Percentiles rank a stretch among this genome's conserved stretches.
These are phyloP conservation scores for Colletotrichum tamarilloi DNA, from an alignment of 2,329 filamentous ascomycete genomes.

Conservation along the genomic window DNA sequence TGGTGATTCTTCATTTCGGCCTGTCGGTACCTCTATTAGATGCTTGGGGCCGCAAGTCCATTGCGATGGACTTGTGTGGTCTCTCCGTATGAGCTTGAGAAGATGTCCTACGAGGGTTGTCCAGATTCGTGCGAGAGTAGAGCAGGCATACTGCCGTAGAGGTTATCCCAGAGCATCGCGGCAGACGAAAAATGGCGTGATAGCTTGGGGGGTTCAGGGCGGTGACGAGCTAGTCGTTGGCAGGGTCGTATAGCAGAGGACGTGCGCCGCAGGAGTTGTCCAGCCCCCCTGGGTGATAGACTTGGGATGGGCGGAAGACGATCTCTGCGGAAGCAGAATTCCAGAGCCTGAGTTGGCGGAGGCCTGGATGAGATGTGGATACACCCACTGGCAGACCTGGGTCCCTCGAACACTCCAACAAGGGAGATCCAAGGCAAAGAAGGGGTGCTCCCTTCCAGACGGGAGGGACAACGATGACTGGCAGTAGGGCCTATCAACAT, in stretches of 20 bases:
- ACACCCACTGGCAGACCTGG: conserved; percentile 7
- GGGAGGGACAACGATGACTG: conserved; percentile 17
- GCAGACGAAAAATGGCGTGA: conserved; percentile 33
- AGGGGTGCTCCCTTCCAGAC: not conserved
- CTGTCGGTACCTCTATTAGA: not conserved
- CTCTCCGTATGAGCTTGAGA: not conserved
- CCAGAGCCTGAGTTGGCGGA: conserved; percentile 14
- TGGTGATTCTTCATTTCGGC: not conserved
- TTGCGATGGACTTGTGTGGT: not conserved
- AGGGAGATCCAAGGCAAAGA: conserved; percentile 15
- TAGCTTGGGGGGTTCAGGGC: conserved; percentile 26
- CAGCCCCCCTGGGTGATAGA: conserved; percentile 19
- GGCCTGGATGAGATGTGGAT: conserved; percentile 13
- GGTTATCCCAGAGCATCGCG: conserved; percentile 7
- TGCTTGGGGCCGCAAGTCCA: not conserved
- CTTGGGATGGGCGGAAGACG: conserved; percentile 27
- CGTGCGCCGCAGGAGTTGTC: conserved; percentile 15
- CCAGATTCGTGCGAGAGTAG: not conserved
- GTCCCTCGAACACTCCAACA: not conserved
- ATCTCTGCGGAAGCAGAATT: conserved; percentile 25
- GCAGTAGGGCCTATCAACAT: conserved; percentile 2
- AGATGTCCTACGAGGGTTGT: not conserved
- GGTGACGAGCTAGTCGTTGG: conserved; percentile 24
- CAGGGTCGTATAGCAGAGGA: conserved; percentile 19
- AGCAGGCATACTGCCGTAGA: not conserved